Conservation (phyloP, 2,329 filamentous ascomycete genomes). For the Elsinoe fawcettii region DNA sequence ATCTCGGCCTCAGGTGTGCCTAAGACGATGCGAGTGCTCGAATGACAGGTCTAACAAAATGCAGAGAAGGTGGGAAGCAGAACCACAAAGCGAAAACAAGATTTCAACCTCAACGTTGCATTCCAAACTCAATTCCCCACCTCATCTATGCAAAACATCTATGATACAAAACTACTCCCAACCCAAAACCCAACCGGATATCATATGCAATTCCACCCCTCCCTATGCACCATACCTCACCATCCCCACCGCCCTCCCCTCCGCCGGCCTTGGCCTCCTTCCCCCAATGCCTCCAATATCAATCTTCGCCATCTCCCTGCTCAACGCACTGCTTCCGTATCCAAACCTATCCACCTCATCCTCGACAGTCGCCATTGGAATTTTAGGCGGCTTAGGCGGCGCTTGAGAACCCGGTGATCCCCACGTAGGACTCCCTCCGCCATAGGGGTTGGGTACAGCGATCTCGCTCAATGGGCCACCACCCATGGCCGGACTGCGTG, state of each 20-base stretch:
- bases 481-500: constrained; percentile 14
- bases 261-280: constrained; percentile 21
- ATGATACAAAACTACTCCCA: not conserved
- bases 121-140: not conserved
- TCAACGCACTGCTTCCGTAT: constrained; percentile 49
- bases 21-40: not conserved
- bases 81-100: not conserved
- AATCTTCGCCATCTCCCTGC: constrained; percentile 58
- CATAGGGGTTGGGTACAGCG: constrained; percentile 41
- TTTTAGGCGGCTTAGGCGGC: constrained; percentile 63
- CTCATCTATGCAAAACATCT: not conserved
- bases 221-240: constrained; percentile 5
- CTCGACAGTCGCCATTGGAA: constrained; percentile 47
- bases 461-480: constrained; percentile 18
- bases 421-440: constrained; percentile 34
- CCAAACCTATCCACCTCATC: constrained; percentile 30
- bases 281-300: constrained; percentile 33
- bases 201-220: not conserved
- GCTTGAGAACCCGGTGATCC: constrained; percentile 30
- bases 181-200: not conserved
- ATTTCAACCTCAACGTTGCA: not conserved
- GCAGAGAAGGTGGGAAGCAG: not conserved
- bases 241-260: constrained; percentile 22
- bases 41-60: not conserved
- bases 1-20: no score